A percentile compares a stretch with the other conserved stretches of the same genome.
These are phyloP conservation scores for Ilex asprella DNA, from an alignment of 257 asterid genomes.

Conservation along the genomic window DNA sequence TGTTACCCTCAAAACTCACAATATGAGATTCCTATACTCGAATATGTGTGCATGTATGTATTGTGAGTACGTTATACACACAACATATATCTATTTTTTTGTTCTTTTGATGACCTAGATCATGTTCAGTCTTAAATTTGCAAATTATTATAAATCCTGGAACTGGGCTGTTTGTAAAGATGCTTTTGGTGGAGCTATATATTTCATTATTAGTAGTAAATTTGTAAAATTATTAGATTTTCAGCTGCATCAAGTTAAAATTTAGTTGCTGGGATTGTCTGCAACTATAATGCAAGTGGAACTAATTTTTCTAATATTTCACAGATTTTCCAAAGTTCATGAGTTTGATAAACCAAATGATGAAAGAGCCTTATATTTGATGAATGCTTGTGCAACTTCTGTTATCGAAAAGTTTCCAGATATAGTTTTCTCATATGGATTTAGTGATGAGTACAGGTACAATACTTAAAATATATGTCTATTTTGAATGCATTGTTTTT, in stretches of 20 bases:
- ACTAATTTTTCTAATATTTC: slow-evolving; percentile 1
- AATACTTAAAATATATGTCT: background rate
- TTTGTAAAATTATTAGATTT: background rate
- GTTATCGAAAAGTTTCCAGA: slow-evolving; percentile 76
- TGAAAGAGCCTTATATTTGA: slow-evolving; percentile 45
- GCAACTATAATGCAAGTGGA: background rate
- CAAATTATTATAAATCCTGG: background rate
- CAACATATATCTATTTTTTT: no score
- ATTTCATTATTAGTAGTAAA: background rate
- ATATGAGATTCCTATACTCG: background rate
- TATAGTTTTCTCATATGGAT: slow-evolving; percentile 61
- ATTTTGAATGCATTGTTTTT: background rate
- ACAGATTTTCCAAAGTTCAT: slow-evolving; percentile 69
- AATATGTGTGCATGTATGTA: background rate
- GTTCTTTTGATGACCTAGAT: background rate
- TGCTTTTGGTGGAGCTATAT: background rate
- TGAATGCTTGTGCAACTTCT: slow-evolving; percentile 67
- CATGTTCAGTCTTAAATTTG: background rate
- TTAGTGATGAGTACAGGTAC: slow-evolving; percentile 69
- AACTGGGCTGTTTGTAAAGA: background rate
- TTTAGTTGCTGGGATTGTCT: background rate
- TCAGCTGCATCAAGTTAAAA: background rate
- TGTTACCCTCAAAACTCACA: background rate
- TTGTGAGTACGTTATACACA: no score
- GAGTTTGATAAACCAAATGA: slow-evolving; percentile 72